Evolutionary conservation across 2,329 filamentous ascomycete species (phyloP), one percentile per base, ranked within the genome.

Genomic region (Pezicula neosporulosa): DNA sequence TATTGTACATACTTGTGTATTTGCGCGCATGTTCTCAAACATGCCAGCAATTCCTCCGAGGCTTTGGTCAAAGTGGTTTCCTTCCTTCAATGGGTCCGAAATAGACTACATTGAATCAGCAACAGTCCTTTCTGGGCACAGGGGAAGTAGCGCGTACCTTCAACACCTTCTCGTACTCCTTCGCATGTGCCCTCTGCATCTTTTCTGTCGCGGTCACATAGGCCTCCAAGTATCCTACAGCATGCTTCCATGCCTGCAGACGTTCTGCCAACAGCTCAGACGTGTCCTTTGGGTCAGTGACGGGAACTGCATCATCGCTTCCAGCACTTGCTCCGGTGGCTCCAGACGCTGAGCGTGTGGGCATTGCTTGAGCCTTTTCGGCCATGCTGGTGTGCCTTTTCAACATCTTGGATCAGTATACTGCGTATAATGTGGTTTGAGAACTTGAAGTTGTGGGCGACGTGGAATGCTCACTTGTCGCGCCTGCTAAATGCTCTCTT

Each of bases 241-340:
- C 90, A 69, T 97, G 93, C 70, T 97, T 97, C 91, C 91, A 99
- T 44, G 94, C 94, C 64, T 89, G 87, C 55, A 99, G 78, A 58
- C 94, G 85, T 75, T 97, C 90, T 50, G 86, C 79, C 57, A 99
- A 86, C 46, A 97, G 80, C 38, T 81, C 85, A n/a, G 86, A 84
- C 19, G 87, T 89, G 27, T 44, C 42, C 21, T 44, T 44, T 3
- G 42, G 42, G 16, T 44, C 42, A 24, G 42, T 28, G n/a, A 19
- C 18, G 3, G 42, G 42, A 8, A 44, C 42, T 4, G 42, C 42
- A 24, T 44, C 42, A 28, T 44, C 42, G 13, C 42, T 44, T 19
- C n/a, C 42, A 6, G n/a, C n/a, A n/a, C n/a, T n/a, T n/a, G n/a
- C n/a, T n/a, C 10, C 27, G n/a, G 10, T 27, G 24, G 19, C 42